Percentiles rank a stretch among this genome's conserved stretches.
These are phyloP conservation scores for Citrus sinensis DNA, from an alignment of 345 rosid species.

Conservation along the genomic window DNA sequence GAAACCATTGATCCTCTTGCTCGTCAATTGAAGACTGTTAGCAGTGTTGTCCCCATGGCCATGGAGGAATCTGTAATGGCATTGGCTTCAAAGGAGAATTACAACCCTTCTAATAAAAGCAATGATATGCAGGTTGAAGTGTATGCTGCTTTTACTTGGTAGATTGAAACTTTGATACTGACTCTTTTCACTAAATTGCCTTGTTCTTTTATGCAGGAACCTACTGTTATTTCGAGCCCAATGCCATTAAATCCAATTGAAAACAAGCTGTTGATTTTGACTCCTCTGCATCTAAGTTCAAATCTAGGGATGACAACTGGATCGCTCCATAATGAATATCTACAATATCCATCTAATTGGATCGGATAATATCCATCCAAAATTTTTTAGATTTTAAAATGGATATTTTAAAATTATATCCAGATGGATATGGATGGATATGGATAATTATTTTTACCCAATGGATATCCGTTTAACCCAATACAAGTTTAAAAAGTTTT, in stretches of 20 bases:
- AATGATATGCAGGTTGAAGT: constrained; percentile 40
- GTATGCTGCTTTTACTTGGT: constrained; percentile 17
- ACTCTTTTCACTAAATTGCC: neutral
- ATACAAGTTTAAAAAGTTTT: no score
- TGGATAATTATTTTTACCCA: no score
- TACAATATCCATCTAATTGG: no score
- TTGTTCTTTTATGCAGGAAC: constrained; percentile 42
- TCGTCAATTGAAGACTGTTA: neutral
- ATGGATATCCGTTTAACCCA: no score
- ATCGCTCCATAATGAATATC: no score
- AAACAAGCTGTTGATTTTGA: constrained; percentile 48
- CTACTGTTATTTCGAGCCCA: constrained; percentile 44
- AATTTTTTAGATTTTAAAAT: no score
- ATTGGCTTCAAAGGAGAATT: constrained; percentile 49
- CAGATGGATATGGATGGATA: no score
- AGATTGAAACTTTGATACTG: neutral
- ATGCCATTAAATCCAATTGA: constrained; percentile 53
- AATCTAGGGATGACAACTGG: constrained; percentile 8
- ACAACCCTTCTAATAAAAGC: constrained; percentile 29
- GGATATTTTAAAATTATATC: no score
- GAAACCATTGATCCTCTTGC: constrained; percentile 24
- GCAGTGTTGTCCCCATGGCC: neutral
- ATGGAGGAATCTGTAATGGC: constrained; percentile 10
- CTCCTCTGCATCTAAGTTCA: constrained; percentile 46
- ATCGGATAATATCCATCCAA: no score